These are phyloP conservation scores for Trichosporon sp. DNA, from an alignment of 1,284 basidiomycete genomes.

Conservation along the genomic window DNA sequence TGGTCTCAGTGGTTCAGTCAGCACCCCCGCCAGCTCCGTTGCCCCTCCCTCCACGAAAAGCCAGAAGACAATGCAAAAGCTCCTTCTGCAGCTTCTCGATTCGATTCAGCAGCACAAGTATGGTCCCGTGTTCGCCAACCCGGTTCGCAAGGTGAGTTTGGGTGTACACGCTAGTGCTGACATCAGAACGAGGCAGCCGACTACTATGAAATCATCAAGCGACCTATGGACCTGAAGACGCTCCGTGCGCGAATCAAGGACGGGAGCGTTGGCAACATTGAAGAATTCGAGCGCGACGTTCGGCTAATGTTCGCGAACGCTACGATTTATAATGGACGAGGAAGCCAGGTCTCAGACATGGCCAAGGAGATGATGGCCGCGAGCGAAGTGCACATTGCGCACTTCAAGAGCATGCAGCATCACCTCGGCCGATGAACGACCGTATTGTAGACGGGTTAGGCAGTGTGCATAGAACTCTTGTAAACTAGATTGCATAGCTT, in stretches of 20 bases:
- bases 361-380: constrained; percentile 91
- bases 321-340: constrained; percentile 87
- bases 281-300: constrained; percentile 83
- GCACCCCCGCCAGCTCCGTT: constrained; percentile 9
- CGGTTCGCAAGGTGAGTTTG: constrained; percentile 64
- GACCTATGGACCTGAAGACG: constrained; percentile 87
- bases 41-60: constrained; percentile 8
- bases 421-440: constrained; percentile 20
- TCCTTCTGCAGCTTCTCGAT: constrained; percentile 72
- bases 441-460: neutral
- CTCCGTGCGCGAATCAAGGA: constrained; percentile 77
- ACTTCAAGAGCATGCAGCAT: constrained; percentile 56
- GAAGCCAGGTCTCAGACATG: constrained; percentile 76
- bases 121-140: constrained; percentile 83
- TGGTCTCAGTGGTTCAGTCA: neutral
- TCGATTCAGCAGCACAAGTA: constrained; percentile 77
- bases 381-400: constrained; percentile 68
- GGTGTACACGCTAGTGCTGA: neutral
- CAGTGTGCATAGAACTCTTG: neutral
- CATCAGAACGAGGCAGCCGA: constrained; percentile 57
- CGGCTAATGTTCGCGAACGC: constrained; percentile 93
- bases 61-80: constrained; percentile 57
- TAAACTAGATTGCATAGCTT: neutral
- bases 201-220: constrained; percentile 81
- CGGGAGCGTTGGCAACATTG: constrained; percentile 68